Percentiles rank a stretch among this genome's conserved stretches.
phyloP scores from a whole-genome alignment of 495 filamentous ascomycete species.

The Entonaema liquescens region DNA sequence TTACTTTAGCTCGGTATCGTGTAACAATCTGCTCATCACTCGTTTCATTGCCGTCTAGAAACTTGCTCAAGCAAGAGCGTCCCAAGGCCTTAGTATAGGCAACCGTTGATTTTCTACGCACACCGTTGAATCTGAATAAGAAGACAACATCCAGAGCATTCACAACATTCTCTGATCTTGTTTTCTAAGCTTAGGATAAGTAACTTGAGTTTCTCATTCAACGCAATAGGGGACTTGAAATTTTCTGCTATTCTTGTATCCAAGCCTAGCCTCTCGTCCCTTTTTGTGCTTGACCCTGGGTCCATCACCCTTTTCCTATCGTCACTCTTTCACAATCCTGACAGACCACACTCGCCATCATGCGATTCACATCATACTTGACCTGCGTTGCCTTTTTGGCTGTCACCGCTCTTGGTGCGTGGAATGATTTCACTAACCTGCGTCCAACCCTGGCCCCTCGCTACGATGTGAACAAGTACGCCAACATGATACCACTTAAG shows the following conservation, averaged over 20 bases:
- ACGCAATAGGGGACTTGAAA: not conserved
- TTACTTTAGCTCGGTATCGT: not conserved
- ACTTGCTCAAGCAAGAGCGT: conserved; percentile 8
- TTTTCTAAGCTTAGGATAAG: not conserved
- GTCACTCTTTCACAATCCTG: conserved; percentile 2
- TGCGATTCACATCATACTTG: conserved; percentile 12
- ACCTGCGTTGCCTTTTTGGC: conserved; percentile 9
- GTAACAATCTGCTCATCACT: not conserved
- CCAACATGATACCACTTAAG: conserved; percentile 34
- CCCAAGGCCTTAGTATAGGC: not conserved
- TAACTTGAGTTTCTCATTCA: not conserved
- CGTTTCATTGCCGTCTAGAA: conserved; percentile 12
- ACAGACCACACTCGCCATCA: conserved; percentile 1
- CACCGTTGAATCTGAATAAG: not conserved
- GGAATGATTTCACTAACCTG: conserved; percentile 36
- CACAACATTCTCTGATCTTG: not conserved
- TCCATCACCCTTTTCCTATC: not conserved
- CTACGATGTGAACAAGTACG: conserved; percentile 33
- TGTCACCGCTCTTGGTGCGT: conserved; percentile 2
- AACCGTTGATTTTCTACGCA: not conserved
- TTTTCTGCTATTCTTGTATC: not conserved
- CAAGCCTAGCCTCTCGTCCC: not conserved
- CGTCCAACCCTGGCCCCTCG: conserved; percentile 33
- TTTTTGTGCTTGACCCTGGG: not conserved
- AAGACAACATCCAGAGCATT: not conserved